Conservation (phyloP, 2,329 filamentous ascomycete genomes). For the Aureobasidium sp. region DNA sequence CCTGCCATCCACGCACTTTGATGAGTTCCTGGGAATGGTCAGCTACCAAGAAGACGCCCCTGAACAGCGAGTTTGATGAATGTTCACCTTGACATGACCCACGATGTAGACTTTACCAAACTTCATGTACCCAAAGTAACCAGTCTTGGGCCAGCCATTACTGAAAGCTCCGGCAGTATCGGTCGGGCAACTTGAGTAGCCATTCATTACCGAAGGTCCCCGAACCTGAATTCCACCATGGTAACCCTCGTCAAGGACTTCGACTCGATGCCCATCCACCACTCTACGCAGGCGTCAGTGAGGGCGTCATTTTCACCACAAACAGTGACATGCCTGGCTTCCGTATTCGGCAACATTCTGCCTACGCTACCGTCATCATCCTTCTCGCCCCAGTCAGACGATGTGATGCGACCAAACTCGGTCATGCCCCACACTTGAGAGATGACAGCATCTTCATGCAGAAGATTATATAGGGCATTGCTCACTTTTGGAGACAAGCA, state of each 20-base stretch:
- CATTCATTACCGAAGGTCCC: constrained; percentile 22
- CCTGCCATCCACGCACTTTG: constrained; percentile 30
- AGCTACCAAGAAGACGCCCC: not conserved
- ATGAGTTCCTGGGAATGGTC: constrained; percentile 27
- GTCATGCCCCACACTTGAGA: constrained; percentile 49
- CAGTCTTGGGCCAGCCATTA: not conserved
- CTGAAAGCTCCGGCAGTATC: constrained; percentile 23
- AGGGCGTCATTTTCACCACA: not conserved
- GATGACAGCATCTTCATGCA: constrained; percentile 35
- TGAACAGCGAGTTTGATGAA: not conserved
- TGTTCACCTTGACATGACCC: not conserved
- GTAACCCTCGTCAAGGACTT: not conserved
- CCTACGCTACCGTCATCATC: constrained; percentile 41
- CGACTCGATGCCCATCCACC: not conserved
- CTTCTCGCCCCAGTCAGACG: constrained; percentile 32
- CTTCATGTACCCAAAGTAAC: not conserved
- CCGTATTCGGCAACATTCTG: constrained; percentile 33
- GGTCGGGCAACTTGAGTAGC: constrained; percentile 29
- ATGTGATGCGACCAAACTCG: constrained; percentile 38
- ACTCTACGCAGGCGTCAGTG: not conserved
- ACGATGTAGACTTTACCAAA: constrained; percentile 25
- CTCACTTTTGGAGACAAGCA: not conserved
- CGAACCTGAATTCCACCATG: constrained; percentile 37
- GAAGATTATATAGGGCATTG: not conserved
- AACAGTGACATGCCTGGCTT: not conserved